Conservation (phyloP, 2,329 filamentous ascomycete species). For the Didymella lethalis region DNA sequence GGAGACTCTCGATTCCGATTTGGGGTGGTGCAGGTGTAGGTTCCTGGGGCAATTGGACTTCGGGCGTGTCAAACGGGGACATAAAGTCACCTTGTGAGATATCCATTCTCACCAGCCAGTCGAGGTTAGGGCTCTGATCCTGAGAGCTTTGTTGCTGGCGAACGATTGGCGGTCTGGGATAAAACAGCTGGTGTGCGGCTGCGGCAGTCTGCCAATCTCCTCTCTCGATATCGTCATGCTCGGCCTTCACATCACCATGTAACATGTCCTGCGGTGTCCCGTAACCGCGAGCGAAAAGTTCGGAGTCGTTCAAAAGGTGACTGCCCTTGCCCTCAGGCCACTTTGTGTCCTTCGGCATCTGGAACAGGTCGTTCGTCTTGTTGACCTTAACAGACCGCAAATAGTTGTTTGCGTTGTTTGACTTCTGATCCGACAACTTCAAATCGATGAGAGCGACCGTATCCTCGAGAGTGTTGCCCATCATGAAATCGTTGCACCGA, state of each 20-base stretch:
- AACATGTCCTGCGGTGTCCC: not conserved
- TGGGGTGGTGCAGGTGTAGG: no score
- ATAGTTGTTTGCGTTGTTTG: not conserved
- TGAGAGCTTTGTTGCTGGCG: no score
- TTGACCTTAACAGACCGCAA: not conserved
- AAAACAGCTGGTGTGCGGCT: no score
- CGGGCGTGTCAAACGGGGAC: no score
- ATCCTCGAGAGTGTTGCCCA: slow-evolving; percentile 4
- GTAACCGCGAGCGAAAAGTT: not conserved
- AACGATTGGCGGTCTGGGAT: no score
- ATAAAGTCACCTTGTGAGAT: no score
- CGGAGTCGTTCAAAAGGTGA: not conserved
- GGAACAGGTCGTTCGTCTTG: not conserved
- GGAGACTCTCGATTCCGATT: no score
- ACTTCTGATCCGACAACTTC: not conserved
- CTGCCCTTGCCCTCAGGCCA: slow-evolving; percentile 1
- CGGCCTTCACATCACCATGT: not conserved
- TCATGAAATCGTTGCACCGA: slow-evolving; percentile 6
- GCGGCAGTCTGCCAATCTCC: no score
- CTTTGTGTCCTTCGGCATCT: no score
- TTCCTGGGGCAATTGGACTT: no score
- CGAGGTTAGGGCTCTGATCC: no score
- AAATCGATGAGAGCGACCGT: not conserved
- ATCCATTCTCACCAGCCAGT: no score
- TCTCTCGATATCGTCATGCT: not conserved